Evolutionary conservation across 2,329 filamentous ascomycete species (phyloP), one percentile per base, ranked within the genome.

Genomic region (Colletotrichum euphorbiae): DNA sequence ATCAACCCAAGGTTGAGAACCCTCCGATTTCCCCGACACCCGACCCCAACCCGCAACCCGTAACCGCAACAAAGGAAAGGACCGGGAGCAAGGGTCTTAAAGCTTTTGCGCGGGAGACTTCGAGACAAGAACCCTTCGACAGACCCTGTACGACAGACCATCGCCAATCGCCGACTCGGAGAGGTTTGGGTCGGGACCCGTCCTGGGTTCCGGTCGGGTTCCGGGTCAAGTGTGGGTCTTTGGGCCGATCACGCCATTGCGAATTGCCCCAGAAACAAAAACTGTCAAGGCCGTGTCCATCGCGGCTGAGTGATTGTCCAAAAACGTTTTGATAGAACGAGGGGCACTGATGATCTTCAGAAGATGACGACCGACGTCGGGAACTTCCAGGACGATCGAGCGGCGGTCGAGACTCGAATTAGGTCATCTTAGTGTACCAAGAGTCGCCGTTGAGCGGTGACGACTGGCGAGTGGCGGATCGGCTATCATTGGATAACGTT

Each of bases 261-360:
- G 28, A 31, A 68, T 19, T 42, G 65, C 61, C 43, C 46, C 65
- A 65, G 61, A 65, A 68, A 54, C 65, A 28, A 65, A 46, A 59
- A 21, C 8, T 50, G 54, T 28, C 28, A 17, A 36, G 55, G 31
- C 33, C 45, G n/a, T 21, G 51, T 50, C 19, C 33, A 57, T 61
- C 46, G 46, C 46, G 28, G 48, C 17, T 21, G 48, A 52, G 19
- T 50, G 21, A 36, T 24, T 40, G 65, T 15, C 40, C 19, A 40
- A 33, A n/a, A 4, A 54, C 36, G 24, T 55, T 59, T 42, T 54
- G 54, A 19, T 46, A 31, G 54, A 17, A 24, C 7, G 46, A 58
- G 38, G 60, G 46, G 59, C 52, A 52, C 33, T 33, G 59, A 43
- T 33, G 58, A 56, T 43, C 42, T 50, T 12, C 31, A 38, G n/a